Evolutionary conservation across 495 filamentous ascomycete species (phyloP), one percentile per base, ranked within the genome.

Genomic region (Penicillium tannophilum): DNA sequence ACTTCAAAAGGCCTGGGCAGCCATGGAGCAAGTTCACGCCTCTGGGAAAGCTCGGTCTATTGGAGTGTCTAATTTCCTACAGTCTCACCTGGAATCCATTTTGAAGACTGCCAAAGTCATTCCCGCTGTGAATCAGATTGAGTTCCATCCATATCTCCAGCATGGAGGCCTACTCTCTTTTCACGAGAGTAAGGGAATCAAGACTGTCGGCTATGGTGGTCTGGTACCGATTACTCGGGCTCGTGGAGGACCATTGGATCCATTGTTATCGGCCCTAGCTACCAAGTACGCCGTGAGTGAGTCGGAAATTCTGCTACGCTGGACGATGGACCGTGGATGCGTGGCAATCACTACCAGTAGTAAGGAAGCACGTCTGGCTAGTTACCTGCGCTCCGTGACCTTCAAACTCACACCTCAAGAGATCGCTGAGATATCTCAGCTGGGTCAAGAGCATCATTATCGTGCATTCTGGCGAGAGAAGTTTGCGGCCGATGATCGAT

Each of bases 91-190:
- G 17, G 83, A 91, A 64, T 78, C 81, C 2, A 82, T 88, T 39
- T 72, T 95, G 12, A 72, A 84, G 55, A 90, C 85, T 0, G 87
- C 89, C 19, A 85, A 77, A 42, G 67, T 84, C 20, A 68, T 76
- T 12, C 92, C 92, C 0, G 84, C 78, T 2, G 81, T 92, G 64
- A 96, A 97, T 72, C 92, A 96, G 78, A 90, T 96, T 59, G 91
- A 97, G 72, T 93, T 84, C 64, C 90, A 96, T 65, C 88, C 91
- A 0, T 96, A 97, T 70, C 79, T 96, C 36, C 92, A 96, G 71
- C 91, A 88, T 69, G 76, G 75, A 3, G 72, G 74, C n/a, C 79
- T 96, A 16, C 41, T 95, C 6, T 70, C 75, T 6, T 90, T 82
- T 72, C 86, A 88, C 56, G 80, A 84, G 63, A 72, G 83, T 66